Conservation (phyloP, 73 alveolate species). For the Breviolum minutum region DNA sequence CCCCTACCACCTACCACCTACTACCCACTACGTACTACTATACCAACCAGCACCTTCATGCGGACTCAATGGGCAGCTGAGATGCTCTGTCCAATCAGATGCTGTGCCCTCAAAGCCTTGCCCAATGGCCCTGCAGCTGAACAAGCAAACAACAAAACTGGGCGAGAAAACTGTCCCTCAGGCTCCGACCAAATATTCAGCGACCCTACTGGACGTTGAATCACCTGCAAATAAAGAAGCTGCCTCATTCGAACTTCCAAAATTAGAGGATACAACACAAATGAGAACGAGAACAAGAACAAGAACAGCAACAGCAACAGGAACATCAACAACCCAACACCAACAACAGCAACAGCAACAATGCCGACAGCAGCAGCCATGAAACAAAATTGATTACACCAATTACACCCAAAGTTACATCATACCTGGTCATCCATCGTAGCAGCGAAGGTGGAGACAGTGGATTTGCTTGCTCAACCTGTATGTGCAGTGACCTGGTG, state of each 20-base stretch:
- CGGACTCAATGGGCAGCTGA: neutral
- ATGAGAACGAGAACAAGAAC: too few relatives aligned
- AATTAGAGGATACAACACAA: too few relatives aligned
- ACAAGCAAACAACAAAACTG: neutral
- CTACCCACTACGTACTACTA: neutral
- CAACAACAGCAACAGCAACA: too few relatives aligned
- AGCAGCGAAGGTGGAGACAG: neutral
- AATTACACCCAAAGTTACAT: neutral
- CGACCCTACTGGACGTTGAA: slow-evolving; percentile 77
- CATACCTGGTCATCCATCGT: slow-evolving; percentile 27
- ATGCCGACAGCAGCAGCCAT: neutral
- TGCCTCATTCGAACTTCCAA: too few relatives aligned
- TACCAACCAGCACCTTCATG: too few relatives aligned
- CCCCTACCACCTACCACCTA: neutral
- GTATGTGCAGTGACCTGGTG: too few relatives aligned
- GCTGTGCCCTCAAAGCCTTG: slow-evolving; percentile 91
- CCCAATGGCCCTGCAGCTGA: slow-evolving; percentile 55
- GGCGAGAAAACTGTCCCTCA: neutral
- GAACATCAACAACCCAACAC: too few relatives aligned
- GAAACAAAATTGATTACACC: neutral
- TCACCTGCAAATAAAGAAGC: neutral
- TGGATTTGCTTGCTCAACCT: too few relatives aligned
- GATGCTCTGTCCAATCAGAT: slow-evolving; percentile 76
- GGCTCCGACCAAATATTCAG: slow-evolving; percentile 66
- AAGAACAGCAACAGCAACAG: too few relatives aligned